phyloP scores from a whole-genome alignment of 345 rosid species.

The Noccaea bulbosa region DNA sequence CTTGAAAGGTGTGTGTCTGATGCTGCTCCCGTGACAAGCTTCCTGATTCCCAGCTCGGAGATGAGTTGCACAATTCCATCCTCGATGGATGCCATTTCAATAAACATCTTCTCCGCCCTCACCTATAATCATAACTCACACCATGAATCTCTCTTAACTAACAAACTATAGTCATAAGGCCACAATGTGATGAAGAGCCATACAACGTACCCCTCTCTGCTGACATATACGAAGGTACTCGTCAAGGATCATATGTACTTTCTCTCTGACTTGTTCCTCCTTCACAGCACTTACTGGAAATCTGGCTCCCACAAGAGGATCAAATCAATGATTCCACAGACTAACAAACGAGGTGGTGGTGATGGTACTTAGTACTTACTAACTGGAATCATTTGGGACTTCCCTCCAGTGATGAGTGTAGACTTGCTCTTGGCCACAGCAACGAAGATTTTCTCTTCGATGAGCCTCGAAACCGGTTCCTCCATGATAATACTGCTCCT shows the following conservation, averaged over 20 bases:
- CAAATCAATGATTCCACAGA: slow-evolving; percentile 4
- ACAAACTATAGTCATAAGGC: background rate
- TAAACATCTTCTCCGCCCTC: slow-evolving; percentile 60
- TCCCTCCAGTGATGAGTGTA: slow-evolving; percentile 63
- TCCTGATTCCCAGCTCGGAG: slow-evolving; percentile 55
- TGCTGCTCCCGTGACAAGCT: slow-evolving; percentile 96
- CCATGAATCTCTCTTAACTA: background rate
- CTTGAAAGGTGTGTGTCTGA: slow-evolving; percentile 64
- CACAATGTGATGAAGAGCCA: background rate
- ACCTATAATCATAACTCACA: slow-evolving; percentile 53
- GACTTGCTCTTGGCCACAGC: slow-evolving; percentile 64
- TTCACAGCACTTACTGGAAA: slow-evolving; percentile 56
- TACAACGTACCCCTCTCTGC: slow-evolving; percentile 61
- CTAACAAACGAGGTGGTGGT: background rate
- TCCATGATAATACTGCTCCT: slow-evolving; percentile 44
- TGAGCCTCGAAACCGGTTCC: slow-evolving; percentile 49
- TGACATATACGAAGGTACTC: slow-evolving; percentile 60
- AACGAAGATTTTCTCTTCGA: slow-evolving; percentile 68
- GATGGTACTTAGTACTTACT: slow-evolving; percentile 71
- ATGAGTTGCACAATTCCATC: slow-evolving; percentile 73
- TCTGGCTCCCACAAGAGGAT: slow-evolving; percentile 61
- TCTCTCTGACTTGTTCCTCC: slow-evolving; percentile 69
- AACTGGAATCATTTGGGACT: slow-evolving; percentile 63
- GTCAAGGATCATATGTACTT: slow-evolving; percentile 56
- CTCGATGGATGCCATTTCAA: slow-evolving; percentile 62